Evolutionary conservation across 495 filamentous ascomycete species (phyloP).

Genomic region (Oleoguttula mirabilis): DNA sequence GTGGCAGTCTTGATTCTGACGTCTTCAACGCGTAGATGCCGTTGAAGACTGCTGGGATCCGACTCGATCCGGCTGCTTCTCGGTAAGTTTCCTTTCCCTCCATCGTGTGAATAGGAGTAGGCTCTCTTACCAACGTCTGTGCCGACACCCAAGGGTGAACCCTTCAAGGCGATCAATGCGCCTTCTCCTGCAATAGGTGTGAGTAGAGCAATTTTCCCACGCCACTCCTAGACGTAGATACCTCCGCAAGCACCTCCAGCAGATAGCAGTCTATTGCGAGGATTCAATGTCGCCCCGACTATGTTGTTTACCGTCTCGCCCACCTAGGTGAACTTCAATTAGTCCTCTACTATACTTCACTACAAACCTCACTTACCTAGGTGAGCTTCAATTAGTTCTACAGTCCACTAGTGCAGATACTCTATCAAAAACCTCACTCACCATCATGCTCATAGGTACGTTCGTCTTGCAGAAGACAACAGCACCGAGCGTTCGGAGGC

Average conservation of each 20-base stretch:
- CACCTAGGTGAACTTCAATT: too few species aligned
- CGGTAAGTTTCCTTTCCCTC: neutral
- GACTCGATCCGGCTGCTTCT: neutral
- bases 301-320: conserved; percentile 43
- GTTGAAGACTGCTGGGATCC: conserved; percentile 6
- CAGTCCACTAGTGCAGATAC: too few species aligned
- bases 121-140: conserved; percentile 23
- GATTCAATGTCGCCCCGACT: conserved; percentile 53
- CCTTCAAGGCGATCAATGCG: conserved; percentile 35
- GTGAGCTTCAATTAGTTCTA: too few species aligned
- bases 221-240: neutral
- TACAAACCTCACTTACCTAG: too few species aligned
- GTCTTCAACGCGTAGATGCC: conserved; percentile 3
- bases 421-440: neutral
- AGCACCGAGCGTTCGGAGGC: conserved; percentile 25
- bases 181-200: conserved; percentile 39
- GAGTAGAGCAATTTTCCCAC: neutral
- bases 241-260: conserved; percentile 52
- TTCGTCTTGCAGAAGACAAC: conserved; percentile 44
- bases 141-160: conserved; percentile 27
- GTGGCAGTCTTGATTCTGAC: neutral
- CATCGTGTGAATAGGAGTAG: neutral
- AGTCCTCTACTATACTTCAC: too few species aligned
- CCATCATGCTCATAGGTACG: conserved; percentile 28
- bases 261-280: conserved; percentile 43